Evolutionary conservation across 495 filamentous ascomycete species (phyloP), one percentile per base, ranked within the genome.

Genomic region (Lasiosphaeria ovina): DNA sequence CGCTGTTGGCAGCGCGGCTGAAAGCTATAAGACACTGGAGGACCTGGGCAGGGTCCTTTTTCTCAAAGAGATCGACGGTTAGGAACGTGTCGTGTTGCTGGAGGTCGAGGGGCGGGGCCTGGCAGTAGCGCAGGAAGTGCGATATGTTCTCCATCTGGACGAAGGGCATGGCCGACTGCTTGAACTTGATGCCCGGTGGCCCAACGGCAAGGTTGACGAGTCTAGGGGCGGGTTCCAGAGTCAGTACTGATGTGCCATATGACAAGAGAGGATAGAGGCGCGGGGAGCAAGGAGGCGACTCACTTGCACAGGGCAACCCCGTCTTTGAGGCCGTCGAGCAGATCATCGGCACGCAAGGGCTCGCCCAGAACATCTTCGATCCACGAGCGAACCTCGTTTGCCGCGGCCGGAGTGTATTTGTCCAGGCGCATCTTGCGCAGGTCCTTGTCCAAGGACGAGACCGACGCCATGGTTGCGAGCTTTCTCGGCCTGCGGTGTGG

Each of bases 111-210:
- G 95, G 94, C 34, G 89, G 85, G 44, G 80, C 76, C 72, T 96
- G 89, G 75, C 91, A 92, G 53, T 92, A 90, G 65, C 85, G 86
- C 51, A 99, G 86, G 77, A 97, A 99, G 70, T 94, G 90, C 8
- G 93, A 95, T 68, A 99, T 97, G 67, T 99, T 98, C 72, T 99
- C 94, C 94, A 97, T 98, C 74, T 98, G 95, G 36, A 98, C 93
- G 74, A 98, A 98, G 3, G 94, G 94, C 92, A 97, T 98, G 33
- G 85, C 68, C 0, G 91, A 95, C 60, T 85, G 80, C 75, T 97
- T 96, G 69, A 82, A 79, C 70, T 83, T 86, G 72, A 96, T 85
- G 45, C 89, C 89, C 9, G 92, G 88, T 8, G 85, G 80, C 8
- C 87, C 87, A 55, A 93, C 78, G 51, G 84, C 90, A 56, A 92